Base-by-base conservation (phyloP, 495 filamentous ascomycete genomes). In the Terfezia boudieri region DNA sequence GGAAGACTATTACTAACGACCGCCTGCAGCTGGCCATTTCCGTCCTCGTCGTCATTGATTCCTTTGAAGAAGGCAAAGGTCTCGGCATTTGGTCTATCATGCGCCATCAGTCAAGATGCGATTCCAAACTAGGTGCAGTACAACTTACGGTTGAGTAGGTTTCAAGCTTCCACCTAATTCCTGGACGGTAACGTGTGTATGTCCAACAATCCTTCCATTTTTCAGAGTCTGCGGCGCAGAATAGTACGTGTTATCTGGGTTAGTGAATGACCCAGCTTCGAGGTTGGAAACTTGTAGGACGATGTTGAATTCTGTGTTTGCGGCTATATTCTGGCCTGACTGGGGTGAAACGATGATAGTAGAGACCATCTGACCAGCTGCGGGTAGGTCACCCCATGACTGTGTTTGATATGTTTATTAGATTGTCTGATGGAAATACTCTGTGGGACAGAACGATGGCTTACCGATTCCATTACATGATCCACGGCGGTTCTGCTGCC, bases 11-110 rank as follows among this genome's bases (percentile, higher is more conserved):
- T 76, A 14, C 69, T 65, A 12, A 85, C 78, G 9, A 60, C 58
- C 50, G 79, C 74, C 6, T 60, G 57, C 20, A 84, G 69, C 4
- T 69, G 62, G 36, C 81, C 81, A 1, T 79, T 60, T 37, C 80
- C 80, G 60, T 85, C 71, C 50, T 80, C 81, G 53, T 65, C 71
- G 61, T 83, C 80, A 63, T 84, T 83, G 69, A 85, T 78, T 58
- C 82, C 81, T 69, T 84, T 82, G 74, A 85, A 85, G 70, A 83
- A 82, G 54, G 68, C 76, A 57, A 85, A 83, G 52, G 66, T 67
- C n/a, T 60, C 68, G 41, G 79, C 65, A 53, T 79, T 73, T 0
- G 78, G 72, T 46, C 78, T 51, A 51, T 20, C 41, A 46, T 46
- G 17, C 26, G 26, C 26, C 26, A 32, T 6, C 43, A 20, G 43